A percentile compares a stretch with the other conserved stretches of the same genome.
Evolutionary conservation across 305 asterid genomes (phyloP).

Genomic region (Fraxinus sp.): DNA sequence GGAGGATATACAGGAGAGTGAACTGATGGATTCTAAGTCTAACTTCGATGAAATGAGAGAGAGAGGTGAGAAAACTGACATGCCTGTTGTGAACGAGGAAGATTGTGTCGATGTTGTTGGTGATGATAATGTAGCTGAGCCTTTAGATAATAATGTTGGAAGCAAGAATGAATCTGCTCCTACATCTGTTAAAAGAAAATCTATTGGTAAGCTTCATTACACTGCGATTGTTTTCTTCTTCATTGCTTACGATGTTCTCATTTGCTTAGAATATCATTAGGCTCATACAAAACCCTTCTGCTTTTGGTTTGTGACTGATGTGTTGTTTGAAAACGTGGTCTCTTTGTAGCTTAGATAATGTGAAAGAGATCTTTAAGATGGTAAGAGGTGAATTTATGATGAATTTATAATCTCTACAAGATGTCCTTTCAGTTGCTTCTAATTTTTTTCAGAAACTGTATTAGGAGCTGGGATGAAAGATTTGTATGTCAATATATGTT

Average conservation of each 20-base stretch:
- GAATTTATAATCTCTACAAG: background rate
- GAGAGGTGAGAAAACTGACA: constrained; percentile 38
- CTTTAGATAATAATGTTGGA: constrained; percentile 23
- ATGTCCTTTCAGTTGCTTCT: background rate
- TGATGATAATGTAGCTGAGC: constrained; percentile 22
- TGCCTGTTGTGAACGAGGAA: constrained; percentile 38
- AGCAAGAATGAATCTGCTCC: constrained; percentile 18
- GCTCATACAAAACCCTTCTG: background rate
- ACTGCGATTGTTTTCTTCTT: background rate
- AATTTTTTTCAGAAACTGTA: too few relatives aligned
- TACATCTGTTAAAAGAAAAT: constrained; percentile 33
- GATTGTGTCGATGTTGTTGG: constrained; percentile 28
- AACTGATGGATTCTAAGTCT: constrained; percentile 37
- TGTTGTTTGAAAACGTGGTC: background rate
- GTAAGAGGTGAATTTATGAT: background rate
- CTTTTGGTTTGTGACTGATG: background rate
- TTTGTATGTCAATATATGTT: background rate
- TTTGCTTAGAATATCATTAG: background rate
- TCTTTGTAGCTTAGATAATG: background rate
- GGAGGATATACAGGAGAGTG: constrained; percentile 34
- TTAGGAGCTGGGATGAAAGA: background rate
- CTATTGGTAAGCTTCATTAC: constrained; percentile 23
- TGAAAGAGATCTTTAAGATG: background rate
- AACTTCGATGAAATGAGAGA: constrained; percentile 32
- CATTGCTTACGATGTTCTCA: background rate